Percentiles rank a stretch among this genome's conserved stretches.
These are phyloP conservation scores for Pichia sp. DNA, from an alignment of 1,139 yeast genomes.

Conservation along the genomic window DNA sequence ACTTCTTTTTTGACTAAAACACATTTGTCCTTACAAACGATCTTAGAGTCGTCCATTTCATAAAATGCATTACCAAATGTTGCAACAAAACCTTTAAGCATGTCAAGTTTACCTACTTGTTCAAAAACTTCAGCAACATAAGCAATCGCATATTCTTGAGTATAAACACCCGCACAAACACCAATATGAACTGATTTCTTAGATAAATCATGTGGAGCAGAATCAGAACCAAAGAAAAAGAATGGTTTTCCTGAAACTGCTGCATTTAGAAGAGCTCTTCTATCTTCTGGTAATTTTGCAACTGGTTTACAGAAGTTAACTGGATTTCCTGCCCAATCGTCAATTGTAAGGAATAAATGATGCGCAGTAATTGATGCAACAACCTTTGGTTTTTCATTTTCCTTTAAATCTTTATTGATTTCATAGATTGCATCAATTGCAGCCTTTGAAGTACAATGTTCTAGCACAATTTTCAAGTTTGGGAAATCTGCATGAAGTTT, in stretches of 20 bases:
- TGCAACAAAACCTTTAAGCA: conserved; percentile 66
- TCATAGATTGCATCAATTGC: conserved; percentile 73
- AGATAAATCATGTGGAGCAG: conserved; percentile 90
- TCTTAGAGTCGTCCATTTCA: conserved; percentile 38
- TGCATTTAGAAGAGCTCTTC: conserved; percentile 72
- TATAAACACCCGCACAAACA: conserved; percentile 95
- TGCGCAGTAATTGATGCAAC: conserved; percentile 96
- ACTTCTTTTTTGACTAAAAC: conserved; percentile 45
- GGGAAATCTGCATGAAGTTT: conserved; percentile 83
- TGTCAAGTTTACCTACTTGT: conserved; percentile 51
- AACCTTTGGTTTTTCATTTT: conserved; percentile 47
- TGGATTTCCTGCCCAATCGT: conserved; percentile 96
- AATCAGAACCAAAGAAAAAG: conserved; percentile 94
- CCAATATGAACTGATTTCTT: conserved; percentile 71
- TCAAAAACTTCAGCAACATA: conserved; percentile 88
- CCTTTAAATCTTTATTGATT: conserved; percentile 50
- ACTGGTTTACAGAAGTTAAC: conserved; percentile 96
- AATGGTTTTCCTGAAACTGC: conserved; percentile 90
- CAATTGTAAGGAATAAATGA: conserved; percentile 81
- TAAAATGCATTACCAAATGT: conserved; percentile 71
- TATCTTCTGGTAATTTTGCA: conserved; percentile 84
- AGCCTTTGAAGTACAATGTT: conserved; percentile 89
- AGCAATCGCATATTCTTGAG: conserved; percentile 76
- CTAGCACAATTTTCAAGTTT: conserved; percentile 75
- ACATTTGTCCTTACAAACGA: conserved; percentile 43